Evolutionary conservation across 1,139 yeast species (phyloP).

Genomic region (Hansenula lynferdii): DNA sequence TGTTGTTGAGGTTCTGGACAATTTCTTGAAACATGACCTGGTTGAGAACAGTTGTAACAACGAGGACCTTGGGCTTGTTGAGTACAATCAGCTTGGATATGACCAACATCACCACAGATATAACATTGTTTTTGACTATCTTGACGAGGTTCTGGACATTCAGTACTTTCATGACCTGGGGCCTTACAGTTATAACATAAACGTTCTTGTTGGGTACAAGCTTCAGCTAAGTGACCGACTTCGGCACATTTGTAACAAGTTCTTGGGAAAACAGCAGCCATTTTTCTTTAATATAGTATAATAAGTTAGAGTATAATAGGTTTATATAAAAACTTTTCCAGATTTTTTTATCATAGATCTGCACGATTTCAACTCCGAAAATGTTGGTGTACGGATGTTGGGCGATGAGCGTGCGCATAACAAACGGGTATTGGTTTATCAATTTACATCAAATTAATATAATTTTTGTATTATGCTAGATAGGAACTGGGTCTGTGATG

Average conservation of each 20-base stretch:
- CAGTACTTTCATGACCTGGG: constrained; percentile 87
- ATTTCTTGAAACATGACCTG: constrained; percentile 80
- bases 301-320: no score
- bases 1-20: constrained; percentile 45
- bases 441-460: not conserved
- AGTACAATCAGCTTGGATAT: constrained; percentile 67
- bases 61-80: constrained; percentile 40
- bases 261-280: constrained; percentile 73
- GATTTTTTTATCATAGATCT: not conserved
- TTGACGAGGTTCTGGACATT: constrained; percentile 84
- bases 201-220: constrained; percentile 77
- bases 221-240: constrained; percentile 87
- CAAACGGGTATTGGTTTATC: no score
- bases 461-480: no score
- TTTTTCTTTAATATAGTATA: constrained; percentile 19
- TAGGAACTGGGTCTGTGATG: constrained; percentile 25
- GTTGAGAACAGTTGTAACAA: constrained; percentile 84
- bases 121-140: constrained; percentile 83
- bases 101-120: constrained; percentile 75
- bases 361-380: not conserved
- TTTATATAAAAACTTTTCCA: constrained; percentile 3
- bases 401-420: not conserved
- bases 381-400: not conserved
- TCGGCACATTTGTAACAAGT: constrained; percentile 92
- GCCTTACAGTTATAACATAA: constrained; percentile 91